A percentile compares a stretch with the other conserved stretches of the same genome.
Evolutionary conservation across 139 green algal species (phyloP).

Genomic region (Coelastrella sp.): DNA sequence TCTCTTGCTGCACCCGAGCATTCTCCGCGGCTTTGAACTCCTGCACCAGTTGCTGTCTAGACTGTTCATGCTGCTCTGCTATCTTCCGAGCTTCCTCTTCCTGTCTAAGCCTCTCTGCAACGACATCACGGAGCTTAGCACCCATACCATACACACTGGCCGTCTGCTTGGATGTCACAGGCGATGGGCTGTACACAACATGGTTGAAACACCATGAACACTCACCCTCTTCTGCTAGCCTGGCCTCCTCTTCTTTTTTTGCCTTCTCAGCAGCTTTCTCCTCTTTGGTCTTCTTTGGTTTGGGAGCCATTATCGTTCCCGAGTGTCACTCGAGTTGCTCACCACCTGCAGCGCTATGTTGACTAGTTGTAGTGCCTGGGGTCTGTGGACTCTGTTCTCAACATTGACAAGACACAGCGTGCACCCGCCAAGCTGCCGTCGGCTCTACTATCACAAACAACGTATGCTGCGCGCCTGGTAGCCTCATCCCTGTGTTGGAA

Average conservation of each 20-base stretch:
- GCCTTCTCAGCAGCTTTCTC: slow-evolving; percentile 43
- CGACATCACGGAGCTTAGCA: not conserved
- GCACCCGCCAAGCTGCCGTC: too few species aligned
- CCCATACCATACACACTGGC: not conserved
- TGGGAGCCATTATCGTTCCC: slow-evolving; percentile 34
- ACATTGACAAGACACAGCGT: too few species aligned
- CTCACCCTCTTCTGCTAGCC: slow-evolving; percentile 42
- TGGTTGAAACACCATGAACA: not conserved
- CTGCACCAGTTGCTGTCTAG: slow-evolving; percentile 21
- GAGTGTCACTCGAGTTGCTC: too few species aligned
- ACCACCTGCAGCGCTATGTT: too few species aligned
- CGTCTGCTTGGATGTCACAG: too few species aligned
- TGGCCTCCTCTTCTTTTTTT: slow-evolving; percentile 21
- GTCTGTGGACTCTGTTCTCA: too few species aligned
- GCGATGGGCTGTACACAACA: not conserved
- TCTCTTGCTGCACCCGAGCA: slow-evolving; percentile 27
- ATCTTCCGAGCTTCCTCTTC: slow-evolving; percentile 40
- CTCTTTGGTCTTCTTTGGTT: slow-evolving; percentile 52
- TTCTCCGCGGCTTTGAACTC: not conserved
- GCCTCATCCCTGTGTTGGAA: too few species aligned
- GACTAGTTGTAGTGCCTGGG: too few species aligned
- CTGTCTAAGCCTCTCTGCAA: slow-evolving; percentile 29
- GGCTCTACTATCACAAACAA: too few species aligned
- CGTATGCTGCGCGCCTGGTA: too few species aligned
- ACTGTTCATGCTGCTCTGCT: slow-evolving; percentile 28